phyloP scores from a whole-genome alignment of 345 rosid genomes.

The Populus tremula region DNA sequence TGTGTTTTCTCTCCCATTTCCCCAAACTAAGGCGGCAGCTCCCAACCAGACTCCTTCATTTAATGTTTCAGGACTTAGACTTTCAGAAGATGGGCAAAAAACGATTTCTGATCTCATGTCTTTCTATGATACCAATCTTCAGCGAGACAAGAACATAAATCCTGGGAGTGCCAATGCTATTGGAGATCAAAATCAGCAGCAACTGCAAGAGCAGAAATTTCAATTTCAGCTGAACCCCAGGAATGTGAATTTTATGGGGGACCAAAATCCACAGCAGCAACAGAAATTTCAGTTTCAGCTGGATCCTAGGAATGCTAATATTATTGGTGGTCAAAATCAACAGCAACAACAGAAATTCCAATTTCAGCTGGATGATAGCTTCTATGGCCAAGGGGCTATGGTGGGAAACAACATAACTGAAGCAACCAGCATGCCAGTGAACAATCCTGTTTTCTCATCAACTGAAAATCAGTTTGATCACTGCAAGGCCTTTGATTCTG shows the following conservation, averaged over 20 bases:
- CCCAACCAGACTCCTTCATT: conserved; percentile 18
- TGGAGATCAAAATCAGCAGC: conserved; percentile 15
- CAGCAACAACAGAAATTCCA: conserved; percentile 34
- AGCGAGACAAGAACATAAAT: conserved; percentile 26
- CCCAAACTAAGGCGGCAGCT: conserved; percentile 32
- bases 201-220: neutral
- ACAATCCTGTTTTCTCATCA: conserved; percentile 23
- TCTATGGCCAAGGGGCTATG: conserved; percentile 27
- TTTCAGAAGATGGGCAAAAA: conserved; percentile 55
- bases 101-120: conserved; percentile 53
- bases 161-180: conserved; percentile 10
- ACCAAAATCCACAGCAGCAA: neutral
- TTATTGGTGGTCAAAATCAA: neutral
- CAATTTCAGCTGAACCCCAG: neutral
- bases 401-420: conserved; percentile 28
- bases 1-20: conserved; percentile 27
- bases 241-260: neutral
- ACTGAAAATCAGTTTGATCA: conserved; percentile 31
- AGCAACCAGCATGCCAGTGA: conserved; percentile 24
- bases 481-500: conserved; percentile 36
- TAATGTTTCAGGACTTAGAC: conserved; percentile 43
- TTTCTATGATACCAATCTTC: conserved; percentile 45
- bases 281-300: neutral
- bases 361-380: conserved; percentile 28
- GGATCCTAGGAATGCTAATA: neutral